phyloP scores from a whole-genome alignment of 1,139 yeast species.

The Saccharomyces hybrid region DNA sequence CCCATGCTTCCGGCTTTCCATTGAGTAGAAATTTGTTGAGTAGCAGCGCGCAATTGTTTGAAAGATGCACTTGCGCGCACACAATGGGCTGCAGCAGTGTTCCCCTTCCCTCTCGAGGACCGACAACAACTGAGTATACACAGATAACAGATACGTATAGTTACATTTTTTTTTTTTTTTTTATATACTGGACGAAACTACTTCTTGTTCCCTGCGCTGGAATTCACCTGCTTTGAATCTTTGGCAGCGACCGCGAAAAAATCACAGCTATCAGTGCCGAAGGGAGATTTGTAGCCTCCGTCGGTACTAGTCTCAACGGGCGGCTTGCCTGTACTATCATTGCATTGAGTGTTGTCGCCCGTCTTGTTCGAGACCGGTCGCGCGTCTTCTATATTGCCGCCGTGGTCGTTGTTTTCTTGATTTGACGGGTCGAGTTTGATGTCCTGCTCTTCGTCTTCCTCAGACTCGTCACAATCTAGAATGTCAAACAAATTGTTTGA shows the following conservation, averaged over 20 bases:
- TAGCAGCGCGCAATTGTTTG: not conserved
- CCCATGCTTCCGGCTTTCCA: not conserved
- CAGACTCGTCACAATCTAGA: not conserved
- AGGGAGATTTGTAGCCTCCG: not conserved
- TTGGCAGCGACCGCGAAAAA: not conserved
- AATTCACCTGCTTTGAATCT: not conserved
- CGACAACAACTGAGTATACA: not conserved
- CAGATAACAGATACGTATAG: too few relatives aligned
- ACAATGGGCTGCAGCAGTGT: not conserved
- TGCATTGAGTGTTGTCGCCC: not conserved
- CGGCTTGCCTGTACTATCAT: not conserved
- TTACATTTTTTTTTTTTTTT: not conserved
- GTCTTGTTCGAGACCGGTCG: not conserved
- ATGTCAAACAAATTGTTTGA: not conserved
- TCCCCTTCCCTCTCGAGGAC: not conserved
- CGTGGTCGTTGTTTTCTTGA: not conserved
- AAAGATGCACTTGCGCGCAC: not conserved
- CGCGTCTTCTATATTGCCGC: not conserved
- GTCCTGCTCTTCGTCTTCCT: not conserved
- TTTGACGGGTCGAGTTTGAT: not conserved
- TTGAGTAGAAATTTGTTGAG: not conserved
- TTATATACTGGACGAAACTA: not conserved
- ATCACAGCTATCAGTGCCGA: not conserved
- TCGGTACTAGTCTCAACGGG: not conserved
- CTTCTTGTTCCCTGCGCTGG: not conserved